Conservation (phyloP, 2,329 filamentous ascomycete species). For the Fusarium cicatricum region DNA sequence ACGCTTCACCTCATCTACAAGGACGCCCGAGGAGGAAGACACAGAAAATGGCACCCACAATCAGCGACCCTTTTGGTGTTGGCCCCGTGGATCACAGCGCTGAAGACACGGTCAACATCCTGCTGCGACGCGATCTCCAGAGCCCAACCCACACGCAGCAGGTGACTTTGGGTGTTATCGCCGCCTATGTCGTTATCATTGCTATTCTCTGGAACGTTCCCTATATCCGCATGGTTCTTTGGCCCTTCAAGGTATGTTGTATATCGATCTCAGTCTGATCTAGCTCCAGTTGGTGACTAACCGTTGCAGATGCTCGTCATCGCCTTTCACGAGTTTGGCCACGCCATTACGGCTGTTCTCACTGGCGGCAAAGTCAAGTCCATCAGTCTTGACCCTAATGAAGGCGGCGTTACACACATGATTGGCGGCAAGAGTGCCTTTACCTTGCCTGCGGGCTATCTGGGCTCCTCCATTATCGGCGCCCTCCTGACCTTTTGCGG, state of each 20-base stretch:
- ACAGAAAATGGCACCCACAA: conserved; percentile 30
- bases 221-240: conserved; percentile 76
- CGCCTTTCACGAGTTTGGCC: conserved; percentile 82
- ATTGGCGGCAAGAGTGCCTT: conserved; percentile 73
- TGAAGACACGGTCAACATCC: conserved; percentile 25
- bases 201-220: conserved; percentile 82
- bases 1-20: not conserved
- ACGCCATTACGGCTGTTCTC: conserved; percentile 75
- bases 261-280: not conserved
- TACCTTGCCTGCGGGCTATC: conserved; percentile 79
- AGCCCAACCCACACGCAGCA: conserved; percentile 72
- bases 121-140: conserved; percentile 61
- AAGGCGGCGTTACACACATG: conserved; percentile 83
- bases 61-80: conserved; percentile 26
- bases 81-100: conserved; percentile 15
- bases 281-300: conserved; percentile 7
- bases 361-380: conserved; percentile 79
- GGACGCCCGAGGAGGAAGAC: not conserved
- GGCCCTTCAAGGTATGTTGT: conserved; percentile 77
- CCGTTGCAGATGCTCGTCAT: conserved; percentile 76
- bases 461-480: conserved; percentile 80
- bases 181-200: conserved; percentile 75
- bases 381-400: conserved; percentile 78
- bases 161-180: conserved; percentile 76
- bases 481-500: conserved; percentile 81